Evolutionary conservation across 2,329 filamentous ascomycete genomes (phyloP).

Genomic region (Colletotrichum tanaceti): DNA sequence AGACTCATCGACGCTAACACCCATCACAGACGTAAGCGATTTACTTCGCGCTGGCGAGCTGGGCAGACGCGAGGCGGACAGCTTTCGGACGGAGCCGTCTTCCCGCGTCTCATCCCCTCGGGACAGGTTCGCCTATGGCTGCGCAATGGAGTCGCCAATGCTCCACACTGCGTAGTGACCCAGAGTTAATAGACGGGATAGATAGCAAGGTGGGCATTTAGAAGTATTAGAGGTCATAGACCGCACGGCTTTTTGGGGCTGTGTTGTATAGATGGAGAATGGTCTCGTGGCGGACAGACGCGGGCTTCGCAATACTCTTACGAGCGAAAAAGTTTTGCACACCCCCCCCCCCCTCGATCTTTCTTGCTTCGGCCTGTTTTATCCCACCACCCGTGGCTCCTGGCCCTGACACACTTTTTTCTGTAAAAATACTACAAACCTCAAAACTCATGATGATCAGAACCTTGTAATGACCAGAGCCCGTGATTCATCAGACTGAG

Average conservation of each 20-base stretch:
- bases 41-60: conserved; percentile 38
- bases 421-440: conserved; percentile 42
- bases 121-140: conserved; percentile 37
- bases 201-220: conserved; percentile 40
- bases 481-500: too few species aligned
- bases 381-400: conserved; percentile 36
- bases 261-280: conserved; percentile 40
- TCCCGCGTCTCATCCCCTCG: conserved; percentile 7
- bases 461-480: background rate
- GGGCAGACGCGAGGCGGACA: conserved; percentile 22
- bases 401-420: conserved; percentile 40
- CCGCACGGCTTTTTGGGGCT: conserved; percentile 27
- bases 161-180: conserved; percentile 29
- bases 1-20: conserved; percentile 13
- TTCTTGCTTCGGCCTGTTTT: conserved; percentile 15
- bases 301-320: conserved; percentile 31
- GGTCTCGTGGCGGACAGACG: conserved; percentile 25
- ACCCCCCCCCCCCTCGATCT: conserved; percentile 8
- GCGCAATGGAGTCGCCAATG: conserved; percentile 22
- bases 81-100: conserved; percentile 34
- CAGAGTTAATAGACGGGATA: conserved; percentile 40
- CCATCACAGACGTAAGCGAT: conserved; percentile 38
- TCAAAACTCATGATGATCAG: conserved; percentile 26
- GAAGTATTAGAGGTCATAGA: conserved; percentile 39
- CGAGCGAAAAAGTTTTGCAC: conserved; percentile 37